A percentile compares a stretch with the other conserved stretches of the same genome.
Conservation (phyloP, 441 rosid species). For the Syzygium malaccense region DNA sequence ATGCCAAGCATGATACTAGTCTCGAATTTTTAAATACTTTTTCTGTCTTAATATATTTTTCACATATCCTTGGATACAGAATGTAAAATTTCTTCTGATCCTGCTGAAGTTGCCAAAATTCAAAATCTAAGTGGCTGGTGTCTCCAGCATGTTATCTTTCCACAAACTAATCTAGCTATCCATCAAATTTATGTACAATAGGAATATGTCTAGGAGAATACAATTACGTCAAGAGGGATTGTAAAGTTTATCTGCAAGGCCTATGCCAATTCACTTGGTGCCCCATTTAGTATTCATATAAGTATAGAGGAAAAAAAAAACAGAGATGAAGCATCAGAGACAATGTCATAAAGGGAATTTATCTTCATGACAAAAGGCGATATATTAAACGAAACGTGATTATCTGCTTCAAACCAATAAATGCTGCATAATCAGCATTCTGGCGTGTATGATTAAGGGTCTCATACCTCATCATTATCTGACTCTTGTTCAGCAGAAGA, state of each 20-base stretch:
- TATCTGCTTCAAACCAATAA: not conserved
- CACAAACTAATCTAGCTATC: not conserved
- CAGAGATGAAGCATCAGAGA: not conserved
- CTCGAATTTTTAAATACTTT: not conserved
- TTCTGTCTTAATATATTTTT: not conserved
- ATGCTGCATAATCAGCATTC: not conserved
- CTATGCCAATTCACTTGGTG: not conserved
- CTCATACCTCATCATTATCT: constrained; percentile 46
- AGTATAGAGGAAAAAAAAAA: not conserved
- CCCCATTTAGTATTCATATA: not conserved
- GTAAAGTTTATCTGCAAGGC: not conserved
- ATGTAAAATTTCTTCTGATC: not conserved
- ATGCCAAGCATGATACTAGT: not conserved
- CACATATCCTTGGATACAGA: not conserved
- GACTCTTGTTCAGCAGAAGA: constrained; percentile 31
- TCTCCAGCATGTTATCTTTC: not conserved
- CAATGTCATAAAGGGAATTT: not conserved
- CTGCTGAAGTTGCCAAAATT: not conserved
- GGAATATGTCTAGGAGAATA: not conserved
- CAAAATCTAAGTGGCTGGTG: not conserved
- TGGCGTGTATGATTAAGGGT: not conserved
- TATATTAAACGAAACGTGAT: not conserved
- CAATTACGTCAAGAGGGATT: not conserved
- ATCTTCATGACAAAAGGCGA: not conserved
- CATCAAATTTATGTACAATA: not conserved